phyloP scores from a whole-genome alignment of 306 rosid genomes.

The Fagus crenata region DNA sequence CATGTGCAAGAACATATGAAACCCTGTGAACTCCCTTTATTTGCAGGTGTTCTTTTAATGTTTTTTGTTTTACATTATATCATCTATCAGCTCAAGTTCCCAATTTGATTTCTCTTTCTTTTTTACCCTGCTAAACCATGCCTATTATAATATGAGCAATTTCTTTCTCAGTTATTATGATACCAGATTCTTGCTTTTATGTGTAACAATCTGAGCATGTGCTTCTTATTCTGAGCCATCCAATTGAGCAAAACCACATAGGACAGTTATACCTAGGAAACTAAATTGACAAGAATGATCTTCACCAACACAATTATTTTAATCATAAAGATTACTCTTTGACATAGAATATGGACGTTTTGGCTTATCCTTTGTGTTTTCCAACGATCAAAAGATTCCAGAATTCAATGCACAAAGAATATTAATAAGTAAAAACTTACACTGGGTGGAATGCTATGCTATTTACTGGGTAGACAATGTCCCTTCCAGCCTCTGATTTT shows the following conservation, averaged over 20 bases:
- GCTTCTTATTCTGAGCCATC: conserved; percentile 7
- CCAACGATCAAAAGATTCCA: not conserved
- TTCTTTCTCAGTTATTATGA: not conserved
- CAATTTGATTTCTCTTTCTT: not conserved
- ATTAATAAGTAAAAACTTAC: conserved; percentile 44
- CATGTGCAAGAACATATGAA: not conserved
- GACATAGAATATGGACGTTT: not conserved
- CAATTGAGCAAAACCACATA: conserved; percentile 5
- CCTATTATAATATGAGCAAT: no score
- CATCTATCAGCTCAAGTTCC: conserved; percentile 6
- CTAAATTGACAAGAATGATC: conserved; percentile 4
- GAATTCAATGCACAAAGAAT: not conserved
- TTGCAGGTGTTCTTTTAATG: not conserved
- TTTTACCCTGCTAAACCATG: not conserved
- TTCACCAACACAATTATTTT: not conserved
- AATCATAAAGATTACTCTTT: not conserved
- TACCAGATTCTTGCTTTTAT: conserved; percentile 15
- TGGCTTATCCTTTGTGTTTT: not conserved
- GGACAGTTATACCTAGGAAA: conserved; percentile 5
- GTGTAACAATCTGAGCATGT: conserved; percentile 3
- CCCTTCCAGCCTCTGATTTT: conserved; percentile 98
- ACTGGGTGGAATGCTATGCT: conserved; percentile 93
- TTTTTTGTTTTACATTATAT: not conserved
- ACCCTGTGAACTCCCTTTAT: not conserved
- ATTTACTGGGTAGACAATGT: conserved; percentile 95